phyloP scores from a whole-genome alignment of 306 rosid genomes.

The Hippophae gyantsensis region DNA sequence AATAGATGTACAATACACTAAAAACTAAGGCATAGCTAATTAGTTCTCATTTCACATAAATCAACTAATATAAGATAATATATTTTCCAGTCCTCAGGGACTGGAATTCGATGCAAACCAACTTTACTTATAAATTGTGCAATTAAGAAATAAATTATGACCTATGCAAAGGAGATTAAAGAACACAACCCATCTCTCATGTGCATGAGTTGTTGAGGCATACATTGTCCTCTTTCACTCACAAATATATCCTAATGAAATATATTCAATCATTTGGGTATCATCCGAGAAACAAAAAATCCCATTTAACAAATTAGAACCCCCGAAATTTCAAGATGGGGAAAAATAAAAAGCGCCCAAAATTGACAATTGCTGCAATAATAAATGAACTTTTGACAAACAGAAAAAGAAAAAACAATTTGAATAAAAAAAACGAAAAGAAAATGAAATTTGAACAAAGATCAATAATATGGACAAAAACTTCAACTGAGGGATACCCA shows the following conservation, averaged over 20 bases:
- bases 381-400: slow-evolving; percentile 1
- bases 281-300: slow-evolving; percentile 2
- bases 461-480: slow-evolving; percentile 4
- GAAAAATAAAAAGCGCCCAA: not conserved
- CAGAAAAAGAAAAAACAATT: slow-evolving; percentile 2
- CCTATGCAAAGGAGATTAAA: too few species aligned
- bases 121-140: not conserved
- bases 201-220: not conserved
- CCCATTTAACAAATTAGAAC: not conserved
- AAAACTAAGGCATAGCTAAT: not conserved
- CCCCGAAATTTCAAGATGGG: not conserved
- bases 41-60: not conserved
- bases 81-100: not conserved
- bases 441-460: slow-evolving; percentile 12
- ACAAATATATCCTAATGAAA: not conserved
- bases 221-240: slow-evolving; percentile 2
- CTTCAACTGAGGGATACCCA: slow-evolving; percentile 13
- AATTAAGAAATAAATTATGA: too few species aligned
- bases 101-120: not conserved
- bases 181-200: not conserved
- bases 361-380: not conserved
- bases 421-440: not conserved
- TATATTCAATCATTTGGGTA: not conserved
- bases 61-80: not conserved
- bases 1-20: not conserved